Percentiles rank a stretch among this genome's conserved stretches.
Conservation (phyloP, 1,139 yeast species). For the Candida frijolesensis region DNA sequence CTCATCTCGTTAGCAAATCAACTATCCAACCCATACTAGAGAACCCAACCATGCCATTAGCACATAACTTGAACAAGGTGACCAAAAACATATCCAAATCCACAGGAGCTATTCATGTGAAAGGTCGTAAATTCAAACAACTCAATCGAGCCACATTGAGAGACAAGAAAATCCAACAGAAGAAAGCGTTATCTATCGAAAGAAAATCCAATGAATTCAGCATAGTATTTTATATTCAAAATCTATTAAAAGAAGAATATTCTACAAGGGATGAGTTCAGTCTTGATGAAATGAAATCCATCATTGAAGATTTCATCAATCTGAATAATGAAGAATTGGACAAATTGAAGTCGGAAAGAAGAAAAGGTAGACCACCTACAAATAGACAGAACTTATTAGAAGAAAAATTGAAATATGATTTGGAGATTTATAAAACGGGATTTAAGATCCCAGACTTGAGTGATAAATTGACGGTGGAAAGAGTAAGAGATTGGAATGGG, state of each 20-base stretch:
- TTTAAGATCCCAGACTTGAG: constrained; percentile 73
- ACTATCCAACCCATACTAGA: neutral
- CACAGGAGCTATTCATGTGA: constrained; percentile 74
- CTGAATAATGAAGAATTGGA: constrained; percentile 76
- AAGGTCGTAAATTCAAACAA: constrained; percentile 85
- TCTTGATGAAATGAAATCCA: constrained; percentile 57
- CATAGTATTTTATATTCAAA: constrained; percentile 66
- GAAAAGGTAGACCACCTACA: constrained; percentile 87
- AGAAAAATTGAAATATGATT: constrained; percentile 61
- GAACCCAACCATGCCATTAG: constrained; percentile 62
- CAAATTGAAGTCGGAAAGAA: constrained; percentile 57
- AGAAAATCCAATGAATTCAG: constrained; percentile 60
- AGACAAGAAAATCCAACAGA: constrained; percentile 65
- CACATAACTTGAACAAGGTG: constrained; percentile 73
- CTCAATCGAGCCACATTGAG: constrained; percentile 83
- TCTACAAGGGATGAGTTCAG: constrained; percentile 46
- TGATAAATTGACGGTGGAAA: constrained; percentile 58
- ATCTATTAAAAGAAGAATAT: constrained; percentile 49
- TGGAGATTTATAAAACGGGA: constrained; percentile 66
- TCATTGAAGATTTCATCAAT: constrained; percentile 63
- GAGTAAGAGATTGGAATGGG: constrained; percentile 76
- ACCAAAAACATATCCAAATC: constrained; percentile 62
- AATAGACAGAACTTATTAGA: constrained; percentile 69
- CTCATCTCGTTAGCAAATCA: neutral
- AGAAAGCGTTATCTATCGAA: constrained; percentile 57